A percentile compares a stretch with the other conserved stretches of the same genome.
Evolutionary conservation across 2,329 filamentous ascomycete genomes (phyloP).

Genomic region (Claviceps capensis): DNA sequence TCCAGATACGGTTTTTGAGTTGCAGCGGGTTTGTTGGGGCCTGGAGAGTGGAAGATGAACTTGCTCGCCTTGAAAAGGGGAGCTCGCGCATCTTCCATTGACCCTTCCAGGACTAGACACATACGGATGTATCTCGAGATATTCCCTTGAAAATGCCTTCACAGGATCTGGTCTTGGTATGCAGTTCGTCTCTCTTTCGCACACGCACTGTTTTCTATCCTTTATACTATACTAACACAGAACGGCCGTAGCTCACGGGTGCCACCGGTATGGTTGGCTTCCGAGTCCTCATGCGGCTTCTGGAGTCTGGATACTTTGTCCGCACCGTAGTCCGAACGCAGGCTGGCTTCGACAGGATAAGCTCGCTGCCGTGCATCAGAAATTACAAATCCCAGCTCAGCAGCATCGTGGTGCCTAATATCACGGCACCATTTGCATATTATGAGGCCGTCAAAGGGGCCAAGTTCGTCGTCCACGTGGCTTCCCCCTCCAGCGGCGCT

Average conservation of each 20-base stretch:
- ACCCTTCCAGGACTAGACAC: no score
- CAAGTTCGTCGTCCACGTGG: conserved; percentile 22
- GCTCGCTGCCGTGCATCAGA: conserved; percentile 3
- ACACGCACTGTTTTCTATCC: no score
- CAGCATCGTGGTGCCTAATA: conserved; percentile 22
- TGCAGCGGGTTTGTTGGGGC: no score
- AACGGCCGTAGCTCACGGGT: conserved; percentile 10
- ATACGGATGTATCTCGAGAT: no score
- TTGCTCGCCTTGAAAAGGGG: no score
- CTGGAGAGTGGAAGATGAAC: no score
- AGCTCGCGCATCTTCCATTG: no score
- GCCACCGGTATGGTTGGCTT: conserved; percentile 19
- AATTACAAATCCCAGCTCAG: conserved; percentile 10
- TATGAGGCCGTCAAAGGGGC: conserved; percentile 26
- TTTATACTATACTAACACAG: no score
- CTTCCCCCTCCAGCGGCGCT: neutral
- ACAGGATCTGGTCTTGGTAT: conserved; percentile 4
- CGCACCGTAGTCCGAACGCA: conserved; percentile 17
- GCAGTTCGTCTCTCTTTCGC: no score
- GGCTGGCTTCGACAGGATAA: conserved; percentile 5
- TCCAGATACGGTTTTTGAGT: no score
- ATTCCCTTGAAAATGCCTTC: no score
- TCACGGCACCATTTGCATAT: conserved; percentile 22
- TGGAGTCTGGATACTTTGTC: conserved; percentile 14
- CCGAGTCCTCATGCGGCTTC: conserved; percentile 12